Base-by-base conservation (phyloP, 2,329 filamentous ascomycete genomes). In the Microcera coccophila region DNA sequence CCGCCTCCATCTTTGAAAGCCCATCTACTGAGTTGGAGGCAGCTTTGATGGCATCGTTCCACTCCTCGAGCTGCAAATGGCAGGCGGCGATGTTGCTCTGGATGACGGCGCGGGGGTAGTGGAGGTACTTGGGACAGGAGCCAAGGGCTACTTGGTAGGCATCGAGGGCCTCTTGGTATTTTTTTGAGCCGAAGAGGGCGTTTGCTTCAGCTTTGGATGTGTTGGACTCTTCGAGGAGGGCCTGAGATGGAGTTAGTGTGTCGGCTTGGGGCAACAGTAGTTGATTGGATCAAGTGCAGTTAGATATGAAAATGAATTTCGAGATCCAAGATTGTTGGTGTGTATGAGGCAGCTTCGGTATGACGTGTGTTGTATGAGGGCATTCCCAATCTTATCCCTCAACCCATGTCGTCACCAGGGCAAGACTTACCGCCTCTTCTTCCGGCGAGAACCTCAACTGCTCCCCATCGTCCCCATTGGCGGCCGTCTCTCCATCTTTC, bases 81-180 rank as follows among this genome's bases (percentile, higher is more conserved):
- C 90, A 95, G 9, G 90, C 91, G 2, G 91, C 79, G 52, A 96
- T 84, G 69, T 97, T 97, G 62, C 86, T 90, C 45, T 84, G 81
- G 5, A 97, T 74, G 9, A 97, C 87, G 19, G 90, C 89, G 49
- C 91, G 75, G 55, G 95, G 89, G 68, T 88, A 95, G 62, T 91
- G 82, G 19, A 95, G 78, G 62, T 95, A 94, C 51, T 81, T 83
- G 2, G 91, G 91, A 58, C 88, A 90, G 7, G 82, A 78, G 11
- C 81, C 75, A 3, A 94, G 73, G 17, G 93, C 90, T 52, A 85
- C 80, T 58, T 90, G 84, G 68, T 97, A 97, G 47, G 79, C 84
- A 53, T 82, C 78, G 49, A 97, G 84, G 31, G 91, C 91, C 49
- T 84, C 81, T 42, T 84, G 78, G 66, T 85, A 93, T 48, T 82